Evolutionary conservation across 768 basidiomycete species (phyloP).

Genomic region (Naganishia kalamii): DNA sequence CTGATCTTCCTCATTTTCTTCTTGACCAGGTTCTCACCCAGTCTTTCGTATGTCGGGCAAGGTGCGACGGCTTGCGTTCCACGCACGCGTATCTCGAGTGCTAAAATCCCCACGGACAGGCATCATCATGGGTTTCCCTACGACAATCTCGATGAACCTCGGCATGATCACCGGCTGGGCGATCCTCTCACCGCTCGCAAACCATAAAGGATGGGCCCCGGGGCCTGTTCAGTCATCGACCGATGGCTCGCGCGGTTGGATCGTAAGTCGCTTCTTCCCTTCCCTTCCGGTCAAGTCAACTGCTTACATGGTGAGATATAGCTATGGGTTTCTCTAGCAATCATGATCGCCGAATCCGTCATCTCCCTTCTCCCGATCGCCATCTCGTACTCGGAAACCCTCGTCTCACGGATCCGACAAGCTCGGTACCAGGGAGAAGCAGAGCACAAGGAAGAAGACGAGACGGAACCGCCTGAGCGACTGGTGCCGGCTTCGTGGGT

Average conservation of each 20-base stretch:
- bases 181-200: slow-evolving; percentile 79
- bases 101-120: slow-evolving; percentile 49
- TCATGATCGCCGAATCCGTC: slow-evolving; percentile 89
- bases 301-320: slow-evolving; percentile 10
- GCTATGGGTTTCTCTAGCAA: slow-evolving; percentile 89
- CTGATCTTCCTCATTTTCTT: too few relatives aligned
- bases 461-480: slow-evolving; percentile 60
- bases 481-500: slow-evolving; percentile 81
- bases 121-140: slow-evolving; percentile 96
- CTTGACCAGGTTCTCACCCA: slow-evolving; percentile 63
- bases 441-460: slow-evolving; percentile 58
- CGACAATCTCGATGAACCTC: slow-evolving; percentile 85
- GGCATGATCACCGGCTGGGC: slow-evolving; percentile 98
- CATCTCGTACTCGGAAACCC: slow-evolving; percentile 47
- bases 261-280: slow-evolving; percentile 29
- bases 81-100: neutral
- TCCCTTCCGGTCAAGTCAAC: neutral
- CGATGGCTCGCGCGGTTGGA: slow-evolving; percentile 64
- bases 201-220: slow-evolving; percentile 80
- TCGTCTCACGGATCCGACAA: slow-evolving; percentile 30
- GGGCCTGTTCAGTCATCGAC: slow-evolving; percentile 83
- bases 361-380: slow-evolving; percentile 75
- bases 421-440: slow-evolving; percentile 11
- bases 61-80: slow-evolving; percentile 48
- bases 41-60: slow-evolving; percentile 86